These are phyloP conservation scores for Schizosaccharomyces japonicus DNA, from an alignment of 805 yeast genomes.

Conservation along the genomic window DNA sequence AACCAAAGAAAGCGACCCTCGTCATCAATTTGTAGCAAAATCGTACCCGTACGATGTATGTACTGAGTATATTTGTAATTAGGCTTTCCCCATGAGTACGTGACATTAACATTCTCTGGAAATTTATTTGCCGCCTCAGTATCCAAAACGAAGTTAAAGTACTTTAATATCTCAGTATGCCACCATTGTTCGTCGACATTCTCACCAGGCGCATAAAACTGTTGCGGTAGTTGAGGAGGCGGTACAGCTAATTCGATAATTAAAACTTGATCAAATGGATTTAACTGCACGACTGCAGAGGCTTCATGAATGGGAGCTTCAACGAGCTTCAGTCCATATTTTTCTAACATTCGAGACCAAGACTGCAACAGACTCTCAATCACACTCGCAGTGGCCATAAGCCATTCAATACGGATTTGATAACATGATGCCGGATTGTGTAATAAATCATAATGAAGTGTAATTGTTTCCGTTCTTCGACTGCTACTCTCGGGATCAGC, in stretches of 20 bases:
- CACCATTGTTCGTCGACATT: constrained; percentile 33
- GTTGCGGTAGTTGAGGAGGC: constrained; percentile 26
- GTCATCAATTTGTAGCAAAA: constrained; percentile 47
- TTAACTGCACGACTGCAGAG: constrained; percentile 45
- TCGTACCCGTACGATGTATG: constrained; percentile 70
- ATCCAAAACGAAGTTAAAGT: constrained; percentile 57
- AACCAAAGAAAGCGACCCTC: constrained; percentile 1
- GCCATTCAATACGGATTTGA: constrained; percentile 80
- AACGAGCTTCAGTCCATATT: constrained; percentile 58
- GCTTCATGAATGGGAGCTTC: constrained; percentile 85
- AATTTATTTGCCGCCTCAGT: constrained; percentile 34
- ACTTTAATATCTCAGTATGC: constrained; percentile 48
- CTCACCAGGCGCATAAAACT: constrained; percentile 5
- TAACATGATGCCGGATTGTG: constrained; percentile 89
- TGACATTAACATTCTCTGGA: constrained; percentile 32
- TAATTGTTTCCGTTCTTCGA: constrained; percentile 50
- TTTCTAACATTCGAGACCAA: constrained; percentile 64
- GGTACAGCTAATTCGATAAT: constrained; percentile 39
- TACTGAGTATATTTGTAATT: constrained; percentile 64
- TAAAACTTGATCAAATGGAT: constrained; percentile 75
- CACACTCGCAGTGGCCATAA: constrained; percentile 64
- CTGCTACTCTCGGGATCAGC: constrained; percentile 54
- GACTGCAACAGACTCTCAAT: constrained; percentile 54
- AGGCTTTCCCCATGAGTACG: constrained; percentile 83
- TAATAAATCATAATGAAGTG: constrained; percentile 72